Evolutionary conservation across 345 rosid species (phyloP).

Genomic region (Clausena lansium): DNA sequence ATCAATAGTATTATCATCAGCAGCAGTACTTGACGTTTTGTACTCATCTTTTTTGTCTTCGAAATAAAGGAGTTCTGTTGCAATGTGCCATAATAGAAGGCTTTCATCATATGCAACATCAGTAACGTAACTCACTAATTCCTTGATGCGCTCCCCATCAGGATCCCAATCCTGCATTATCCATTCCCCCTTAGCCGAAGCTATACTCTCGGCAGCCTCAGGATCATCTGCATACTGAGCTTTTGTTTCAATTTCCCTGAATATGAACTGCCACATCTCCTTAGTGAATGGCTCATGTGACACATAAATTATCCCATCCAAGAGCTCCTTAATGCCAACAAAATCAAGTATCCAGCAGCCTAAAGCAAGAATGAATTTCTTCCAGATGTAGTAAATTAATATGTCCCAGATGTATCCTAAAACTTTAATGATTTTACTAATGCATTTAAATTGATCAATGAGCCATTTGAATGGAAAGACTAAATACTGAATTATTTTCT

Average conservation of each 20-base stretch:
- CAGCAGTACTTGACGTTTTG: no score
- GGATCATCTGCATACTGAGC: neutral
- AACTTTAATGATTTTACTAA: no score
- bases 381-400: no score
- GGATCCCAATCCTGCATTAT: no score
- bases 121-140: slow-evolving; percentile 37
- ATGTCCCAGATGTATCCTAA: no score
- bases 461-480: neutral
- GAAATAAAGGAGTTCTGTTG: slow-evolving; percentile 52
- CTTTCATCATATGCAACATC: slow-evolving; percentile 47
- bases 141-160: neutral
- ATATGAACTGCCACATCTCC: neutral
- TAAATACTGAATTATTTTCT: neutral
- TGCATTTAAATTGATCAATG: no score
- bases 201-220: no score
- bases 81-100: slow-evolving; percentile 59
- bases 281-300: neutral
- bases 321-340: neutral
- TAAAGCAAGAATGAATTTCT: no score
- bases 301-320: neutral
- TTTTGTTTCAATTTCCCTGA: neutral
- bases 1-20: no score
- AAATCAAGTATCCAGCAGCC: neutral
- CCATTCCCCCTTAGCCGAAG: no score
- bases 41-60: neutral